Conservation (phyloP, 768 basidiomycete genomes). For the Russula earlei region DNA sequence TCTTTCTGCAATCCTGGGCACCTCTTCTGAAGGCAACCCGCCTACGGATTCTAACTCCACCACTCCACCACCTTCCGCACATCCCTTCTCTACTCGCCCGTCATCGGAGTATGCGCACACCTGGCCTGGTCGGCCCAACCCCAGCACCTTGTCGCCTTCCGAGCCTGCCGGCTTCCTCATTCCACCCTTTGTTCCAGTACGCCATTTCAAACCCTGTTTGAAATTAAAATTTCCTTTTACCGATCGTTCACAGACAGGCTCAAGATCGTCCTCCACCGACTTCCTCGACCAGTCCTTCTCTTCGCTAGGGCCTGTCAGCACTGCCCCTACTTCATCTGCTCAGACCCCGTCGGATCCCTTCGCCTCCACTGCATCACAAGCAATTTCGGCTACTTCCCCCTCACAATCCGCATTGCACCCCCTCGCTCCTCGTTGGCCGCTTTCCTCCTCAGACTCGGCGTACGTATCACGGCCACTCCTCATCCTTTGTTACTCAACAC, state of each 20-base stretch:
- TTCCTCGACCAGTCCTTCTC: slow-evolving; percentile 10
- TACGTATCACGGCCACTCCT: slow-evolving; percentile 1
- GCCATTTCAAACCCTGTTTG: slow-evolving; percentile 5
- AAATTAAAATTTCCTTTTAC: neutral
- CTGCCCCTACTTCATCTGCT: neutral
- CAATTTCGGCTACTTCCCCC: neutral
- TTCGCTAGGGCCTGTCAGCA: slow-evolving; percentile 2
- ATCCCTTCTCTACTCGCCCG: neutral
- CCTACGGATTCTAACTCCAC: slow-evolving; percentile 20
- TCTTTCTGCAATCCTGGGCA: slow-evolving; percentile 79
- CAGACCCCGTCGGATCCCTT: slow-evolving; percentile 5
- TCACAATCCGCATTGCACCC: slow-evolving; percentile 7
- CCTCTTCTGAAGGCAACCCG: slow-evolving; percentile 14
- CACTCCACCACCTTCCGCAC: slow-evolving; percentile 13
- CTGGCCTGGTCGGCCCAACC: slow-evolving; percentile 5
- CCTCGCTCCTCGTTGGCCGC: slow-evolving; percentile 19
- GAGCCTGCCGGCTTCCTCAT: slow-evolving; percentile 11
- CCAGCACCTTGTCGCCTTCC: neutral
- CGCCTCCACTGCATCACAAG: neutral
- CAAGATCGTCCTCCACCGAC: slow-evolving; percentile 6
- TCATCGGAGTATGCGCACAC: slow-evolving; percentile 8
- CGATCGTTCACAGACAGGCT: slow-evolving; percentile 2
- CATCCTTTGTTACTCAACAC: slow-evolving; percentile 6
- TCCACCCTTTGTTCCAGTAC: slow-evolving; percentile 3
- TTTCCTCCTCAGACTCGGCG: slow-evolving; percentile 14